Percentiles rank a stretch among this genome's conserved stretches.
phyloP scores from a whole-genome alignment of 495 filamentous ascomycete species.

The Schizothecium vesticola region DNA sequence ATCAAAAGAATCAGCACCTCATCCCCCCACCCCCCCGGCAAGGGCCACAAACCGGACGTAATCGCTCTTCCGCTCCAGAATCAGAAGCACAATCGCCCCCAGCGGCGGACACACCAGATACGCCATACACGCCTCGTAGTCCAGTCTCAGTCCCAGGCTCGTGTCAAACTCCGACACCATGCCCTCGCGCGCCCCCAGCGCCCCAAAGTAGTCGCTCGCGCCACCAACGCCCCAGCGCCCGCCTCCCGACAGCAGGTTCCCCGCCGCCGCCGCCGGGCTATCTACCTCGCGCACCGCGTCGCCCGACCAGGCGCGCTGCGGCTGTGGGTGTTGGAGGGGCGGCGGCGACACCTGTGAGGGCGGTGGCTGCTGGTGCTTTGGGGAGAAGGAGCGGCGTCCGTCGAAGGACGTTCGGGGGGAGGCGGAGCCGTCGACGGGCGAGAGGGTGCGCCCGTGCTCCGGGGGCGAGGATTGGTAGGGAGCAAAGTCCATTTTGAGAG shows the following conservation, averaged over 20 bases:
- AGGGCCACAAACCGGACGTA: slow-evolving; percentile 64
- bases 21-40: background rate
- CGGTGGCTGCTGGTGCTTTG: slow-evolving; percentile 30
- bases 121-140: slow-evolving; percentile 84
- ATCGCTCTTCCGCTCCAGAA: slow-evolving; percentile 90
- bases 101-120: slow-evolving; percentile 84
- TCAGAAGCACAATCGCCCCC: slow-evolving; percentile 75
- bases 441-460: slow-evolving; percentile 67
- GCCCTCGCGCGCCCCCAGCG: slow-evolving; percentile 28
- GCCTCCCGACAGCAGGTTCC: background rate
- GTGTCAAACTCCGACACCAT: slow-evolving; percentile 62
- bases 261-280: background rate
- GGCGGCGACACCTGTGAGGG: slow-evolving; percentile 36
- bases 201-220: slow-evolving; percentile 33
- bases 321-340: slow-evolving; percentile 46
- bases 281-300: slow-evolving; percentile 12
- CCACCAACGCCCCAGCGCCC: slow-evolving; percentile 13
- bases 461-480: slow-evolving; percentile 89
- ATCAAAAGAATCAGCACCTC: background rate
- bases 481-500: slow-evolving; percentile 76
- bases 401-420: slow-evolving; percentile 50
- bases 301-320: slow-evolving; percentile 45
- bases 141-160: slow-evolving; percentile 60
- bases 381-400: slow-evolving; percentile 43
- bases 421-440: slow-evolving; percentile 48